These are phyloP conservation scores for Stylosanthes scabra DNA, from an alignment of 331 rosid species.

Conservation along the genomic window DNA sequence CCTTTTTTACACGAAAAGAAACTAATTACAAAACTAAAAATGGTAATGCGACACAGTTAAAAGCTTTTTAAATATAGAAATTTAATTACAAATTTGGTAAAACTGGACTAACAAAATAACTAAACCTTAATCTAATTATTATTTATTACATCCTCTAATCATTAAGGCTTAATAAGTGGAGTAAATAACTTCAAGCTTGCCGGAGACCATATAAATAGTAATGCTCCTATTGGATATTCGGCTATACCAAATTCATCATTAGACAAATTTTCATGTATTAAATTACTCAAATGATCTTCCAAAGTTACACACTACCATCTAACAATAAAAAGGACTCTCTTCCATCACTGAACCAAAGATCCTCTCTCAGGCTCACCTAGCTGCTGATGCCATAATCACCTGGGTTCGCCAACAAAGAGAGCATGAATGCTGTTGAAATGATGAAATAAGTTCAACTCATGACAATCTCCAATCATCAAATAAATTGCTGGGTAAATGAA, in stretches of 20 bases:
- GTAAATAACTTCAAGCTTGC: no score
- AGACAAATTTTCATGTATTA: constrained; percentile 7
- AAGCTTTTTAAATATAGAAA: no score
- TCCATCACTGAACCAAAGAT: constrained; percentile 9
- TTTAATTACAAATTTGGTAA: no score
- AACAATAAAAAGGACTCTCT: not conserved
- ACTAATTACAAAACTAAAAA: no score
- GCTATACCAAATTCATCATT: not conserved
- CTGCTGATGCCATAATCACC: constrained; percentile 14
- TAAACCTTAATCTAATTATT: no score
- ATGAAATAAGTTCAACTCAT: constrained; percentile 1
- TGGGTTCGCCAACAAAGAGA: not conserved
- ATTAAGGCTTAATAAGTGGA: no score
- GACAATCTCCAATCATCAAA: constrained; percentile 31
- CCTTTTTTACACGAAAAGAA: no score
- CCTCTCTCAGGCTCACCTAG: not conserved
- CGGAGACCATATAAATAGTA: not conserved
- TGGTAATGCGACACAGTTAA: no score
- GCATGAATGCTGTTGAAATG: not conserved
- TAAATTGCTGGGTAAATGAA: constrained; percentile 15
- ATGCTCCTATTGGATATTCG: not conserved
- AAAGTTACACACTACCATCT: not conserved
- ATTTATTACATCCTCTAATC: no score
- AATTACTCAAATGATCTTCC: not conserved
- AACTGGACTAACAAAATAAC: no score